phyloP scores from a whole-genome alignment of 2,329 filamentous ascomycete species.

The Hypoxylon sp. region DNA sequence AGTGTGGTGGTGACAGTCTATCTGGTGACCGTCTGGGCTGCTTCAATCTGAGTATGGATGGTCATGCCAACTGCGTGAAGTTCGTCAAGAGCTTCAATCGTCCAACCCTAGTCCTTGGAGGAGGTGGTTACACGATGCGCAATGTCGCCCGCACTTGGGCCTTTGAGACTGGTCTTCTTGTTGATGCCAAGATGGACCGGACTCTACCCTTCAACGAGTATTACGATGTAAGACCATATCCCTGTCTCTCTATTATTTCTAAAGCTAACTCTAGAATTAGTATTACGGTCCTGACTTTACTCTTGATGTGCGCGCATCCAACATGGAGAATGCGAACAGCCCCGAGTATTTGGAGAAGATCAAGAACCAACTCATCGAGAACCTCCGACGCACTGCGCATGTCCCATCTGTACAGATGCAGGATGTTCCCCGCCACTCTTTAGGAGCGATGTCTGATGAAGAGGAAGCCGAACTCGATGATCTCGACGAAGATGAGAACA shows the following conservation, averaged over 20 bases:
- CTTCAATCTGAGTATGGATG: conserved; percentile 97
- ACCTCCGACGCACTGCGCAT: conserved; percentile 86
- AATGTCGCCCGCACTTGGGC: conserved; percentile 98
- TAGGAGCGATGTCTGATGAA: conserved; percentile 75
- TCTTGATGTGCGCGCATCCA: conserved; percentile 88
- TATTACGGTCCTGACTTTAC: conserved; percentile 94
- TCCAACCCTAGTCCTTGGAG: conserved; percentile 92
- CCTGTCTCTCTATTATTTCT: conserved; percentile 54
- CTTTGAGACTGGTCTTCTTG: conserved; percentile 92
- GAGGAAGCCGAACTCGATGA: conserved; percentile 77
- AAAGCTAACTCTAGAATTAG: conserved; percentile 64
- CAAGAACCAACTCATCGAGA: conserved; percentile 85
- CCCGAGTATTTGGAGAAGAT: conserved; percentile 86
- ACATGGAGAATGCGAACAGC: conserved; percentile 93
- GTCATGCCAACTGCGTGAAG: conserved; percentile 93
- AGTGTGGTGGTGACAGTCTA: conserved; percentile 95
- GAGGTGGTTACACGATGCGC: conserved; percentile 96
- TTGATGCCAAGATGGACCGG: conserved; percentile 84
- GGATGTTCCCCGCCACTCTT: conserved; percentile 75
- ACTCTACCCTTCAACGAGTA: conserved; percentile 98
- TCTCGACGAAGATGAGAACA: conserved; percentile 87
- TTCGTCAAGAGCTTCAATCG: conserved; percentile 89
- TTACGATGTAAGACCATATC: conserved; percentile 76
- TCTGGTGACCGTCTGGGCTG: conserved; percentile 95
- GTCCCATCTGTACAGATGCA: conserved; percentile 94